Conservation (phyloP, 306 rosid genomes). For the Prunus mongolica region DNA sequence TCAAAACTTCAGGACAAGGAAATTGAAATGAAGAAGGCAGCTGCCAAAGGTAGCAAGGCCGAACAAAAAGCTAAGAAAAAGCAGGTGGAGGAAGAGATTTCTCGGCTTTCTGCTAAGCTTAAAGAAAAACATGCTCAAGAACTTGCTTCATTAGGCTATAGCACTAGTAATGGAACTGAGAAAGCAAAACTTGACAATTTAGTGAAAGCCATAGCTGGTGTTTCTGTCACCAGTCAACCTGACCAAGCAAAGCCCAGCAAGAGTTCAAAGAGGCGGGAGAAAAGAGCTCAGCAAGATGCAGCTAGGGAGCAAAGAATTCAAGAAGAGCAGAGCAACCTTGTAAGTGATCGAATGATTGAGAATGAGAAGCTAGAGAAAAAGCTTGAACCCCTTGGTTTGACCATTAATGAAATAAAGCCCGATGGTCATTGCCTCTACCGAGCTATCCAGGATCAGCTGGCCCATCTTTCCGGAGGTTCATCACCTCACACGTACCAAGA, state of each 20-base stretch:
- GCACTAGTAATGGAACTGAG: conserved; percentile 42
- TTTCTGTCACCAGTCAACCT: conserved; percentile 57
- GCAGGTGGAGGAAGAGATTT: conserved; percentile 89
- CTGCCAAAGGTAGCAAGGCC: conserved; percentile 96
- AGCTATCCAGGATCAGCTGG: conserved; percentile 79
- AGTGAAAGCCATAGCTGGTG: conserved; percentile 88
- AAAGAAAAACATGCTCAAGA: conserved; percentile 70
- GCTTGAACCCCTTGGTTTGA: conserved; percentile 80
- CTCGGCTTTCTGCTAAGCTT: conserved; percentile 67
- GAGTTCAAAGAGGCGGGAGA: conserved; percentile 66
- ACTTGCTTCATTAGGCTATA: conserved; percentile 68
- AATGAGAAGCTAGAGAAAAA: conserved; percentile 66
- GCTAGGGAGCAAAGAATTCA: conserved; percentile 85
- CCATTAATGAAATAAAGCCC: conserved; percentile 73
- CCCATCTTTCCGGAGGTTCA: conserved; percentile 45
- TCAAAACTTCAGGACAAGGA: conserved; percentile 77
- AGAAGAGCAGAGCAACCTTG: conserved; percentile 68
- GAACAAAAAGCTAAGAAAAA: conserved; percentile 89
- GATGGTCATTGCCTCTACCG: conserved; percentile 97
- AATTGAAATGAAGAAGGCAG: conserved; percentile 69
- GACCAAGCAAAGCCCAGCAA: conserved; percentile 62
- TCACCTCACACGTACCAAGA: conserved; percentile 69
- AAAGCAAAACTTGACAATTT: conserved; percentile 61
- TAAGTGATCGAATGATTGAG: conserved; percentile 75
- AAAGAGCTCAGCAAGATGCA: conserved; percentile 77